Evolutionary conservation across 768 basidiomycete species (phyloP), one percentile per base, ranked within the genome.

Genomic region (Podaxis sp.): DNA sequence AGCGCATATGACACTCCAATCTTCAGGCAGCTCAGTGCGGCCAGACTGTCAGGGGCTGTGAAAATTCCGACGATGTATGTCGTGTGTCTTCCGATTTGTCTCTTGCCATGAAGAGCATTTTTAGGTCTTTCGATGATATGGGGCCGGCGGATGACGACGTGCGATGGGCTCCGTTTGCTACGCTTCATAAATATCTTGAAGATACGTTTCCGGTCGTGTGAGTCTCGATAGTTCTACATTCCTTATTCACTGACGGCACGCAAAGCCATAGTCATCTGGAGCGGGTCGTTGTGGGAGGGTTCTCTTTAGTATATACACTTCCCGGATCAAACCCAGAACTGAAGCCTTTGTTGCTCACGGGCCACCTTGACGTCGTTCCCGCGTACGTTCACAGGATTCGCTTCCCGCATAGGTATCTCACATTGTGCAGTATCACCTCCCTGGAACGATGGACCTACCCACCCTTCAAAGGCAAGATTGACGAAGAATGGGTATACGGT

Each of bases 121-220:
- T 6, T 9, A 71, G 71, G 71, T 66, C 71, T 2, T 73, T 70
- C 55, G 71, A 72, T 61, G 68, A 71, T 53, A 72, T 71, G 69
- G 71, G 69, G 5, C 67, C 69, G 11, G 61, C 67, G 6, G 64
- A 66, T 11, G 61, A 68, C 48, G 71, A 73, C 58, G 56, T 58
- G 46, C 66, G 69, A 3, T 73, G 71, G 71, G 59, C 59, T 11
- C 67, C 67, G 4, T 72, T 73, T 60, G 62, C 52, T 18, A 63
- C 65, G 23, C 65, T 73, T 63, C 70, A 71, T 32, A 16, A 42
- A 18, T 73, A 72, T 46, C 64, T 73, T 14, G 55, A 62, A 23
- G 50, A 54, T 7, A 70, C 70, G 3, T 73, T 71, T 58, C 72
- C 72, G 35, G 44, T 67, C 7, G 58, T 70, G 71, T 71, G 36